Percentiles rank a stretch among this genome's conserved stretches.
Evolutionary conservation across 345 rosid species (phyloP).

Genomic region (Anacardium occidentale): DNA sequence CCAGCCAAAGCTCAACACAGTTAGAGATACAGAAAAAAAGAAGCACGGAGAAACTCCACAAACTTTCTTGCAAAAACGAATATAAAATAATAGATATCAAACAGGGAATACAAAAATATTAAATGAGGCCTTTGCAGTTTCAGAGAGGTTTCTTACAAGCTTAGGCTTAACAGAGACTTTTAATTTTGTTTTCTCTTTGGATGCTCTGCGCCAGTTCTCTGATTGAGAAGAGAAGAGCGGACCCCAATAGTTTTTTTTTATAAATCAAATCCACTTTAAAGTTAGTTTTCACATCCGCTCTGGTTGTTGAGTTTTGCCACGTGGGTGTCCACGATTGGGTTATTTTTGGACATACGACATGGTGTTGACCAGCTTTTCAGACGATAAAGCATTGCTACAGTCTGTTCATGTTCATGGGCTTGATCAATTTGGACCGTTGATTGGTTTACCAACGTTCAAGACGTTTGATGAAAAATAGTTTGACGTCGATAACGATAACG

Average conservation of each 20-base stretch:
- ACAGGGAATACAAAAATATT: not conserved
- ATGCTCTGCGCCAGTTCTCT: not conserved
- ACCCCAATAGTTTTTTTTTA: slow-evolving; percentile 29
- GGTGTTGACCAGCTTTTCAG: slow-evolving; percentile 38
- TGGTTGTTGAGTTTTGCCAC: slow-evolving; percentile 27
- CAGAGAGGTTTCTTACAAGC: not conserved
- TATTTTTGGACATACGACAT: slow-evolving; percentile 34
- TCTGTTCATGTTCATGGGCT: slow-evolving; percentile 7
- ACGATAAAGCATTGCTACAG: not conserved
- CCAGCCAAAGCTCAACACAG: slow-evolving; percentile 5
- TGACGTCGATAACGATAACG: slow-evolving; percentile 11
- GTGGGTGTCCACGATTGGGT: slow-evolving; percentile 41
- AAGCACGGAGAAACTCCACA: slow-evolving; percentile 16
- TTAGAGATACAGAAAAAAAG: not conserved
- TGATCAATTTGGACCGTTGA: slow-evolving; percentile 14
- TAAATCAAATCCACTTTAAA: slow-evolving; percentile 44
- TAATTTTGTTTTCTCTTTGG: slow-evolving; percentile 5
- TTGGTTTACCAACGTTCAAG: not conserved
- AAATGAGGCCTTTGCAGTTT: not conserved
- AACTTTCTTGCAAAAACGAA: slow-evolving; percentile 15
- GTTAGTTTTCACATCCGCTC: slow-evolving; percentile 50
- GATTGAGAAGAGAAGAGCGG: slow-evolving; percentile 29
- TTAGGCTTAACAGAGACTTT: not conserved
- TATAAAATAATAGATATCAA: not conserved
- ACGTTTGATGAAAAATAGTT: not conserved